These are phyloP conservation scores for Cladobotryum mycophilum DNA, from an alignment of 2,329 filamentous ascomycete genomes.

Conservation along the genomic window DNA sequence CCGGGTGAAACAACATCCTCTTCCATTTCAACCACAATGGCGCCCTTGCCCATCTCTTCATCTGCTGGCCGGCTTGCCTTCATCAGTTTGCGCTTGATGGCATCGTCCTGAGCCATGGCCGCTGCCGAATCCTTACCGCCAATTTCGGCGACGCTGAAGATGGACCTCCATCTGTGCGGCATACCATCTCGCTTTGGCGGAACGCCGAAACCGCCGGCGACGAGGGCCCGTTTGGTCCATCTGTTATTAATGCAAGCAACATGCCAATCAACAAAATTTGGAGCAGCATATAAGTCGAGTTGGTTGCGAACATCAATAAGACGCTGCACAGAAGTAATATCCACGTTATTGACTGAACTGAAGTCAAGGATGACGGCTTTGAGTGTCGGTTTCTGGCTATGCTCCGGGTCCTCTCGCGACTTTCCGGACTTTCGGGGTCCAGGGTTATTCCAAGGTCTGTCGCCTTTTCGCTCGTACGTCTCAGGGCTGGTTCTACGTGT, in stretches of 20 bases:
- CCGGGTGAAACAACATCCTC: conserved; percentile 23
- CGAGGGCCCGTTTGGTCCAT: conserved; percentile 89
- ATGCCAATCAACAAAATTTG: conserved; percentile 87
- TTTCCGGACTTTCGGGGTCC: conserved; percentile 53
- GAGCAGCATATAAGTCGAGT: conserved; percentile 75
- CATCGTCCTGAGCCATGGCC: conserved; percentile 56
- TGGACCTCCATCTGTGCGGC: conserved; percentile 78
- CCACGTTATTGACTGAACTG: conserved; percentile 86
- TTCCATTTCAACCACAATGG: conserved; percentile 1
- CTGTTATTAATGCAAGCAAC: conserved; percentile 83
- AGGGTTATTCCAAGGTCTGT: conserved; percentile 93
- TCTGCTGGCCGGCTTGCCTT: conserved; percentile 17
- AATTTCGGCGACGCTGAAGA: conserved; percentile 88
- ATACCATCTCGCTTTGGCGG: conserved; percentile 50
- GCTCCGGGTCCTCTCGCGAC: conserved; percentile 21
- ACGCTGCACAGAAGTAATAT: conserved; percentile 86
- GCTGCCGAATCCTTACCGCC: conserved; percentile 66
- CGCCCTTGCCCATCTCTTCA: conserved; percentile 32
- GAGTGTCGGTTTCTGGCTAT: conserved; percentile 56
- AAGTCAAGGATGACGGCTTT: conserved; percentile 94
- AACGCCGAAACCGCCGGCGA: conserved; percentile 81
- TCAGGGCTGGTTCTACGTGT: conserved; percentile 72
- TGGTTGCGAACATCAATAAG: conserved; percentile 94
- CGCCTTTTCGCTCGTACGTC: conserved; percentile 58
- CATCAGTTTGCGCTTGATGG: conserved; percentile 40